Evolutionary conservation across 2,329 filamentous ascomycete species (phyloP), one percentile per base, ranked within the genome.

Genomic region (Fusarium protoensiforme): DNA sequence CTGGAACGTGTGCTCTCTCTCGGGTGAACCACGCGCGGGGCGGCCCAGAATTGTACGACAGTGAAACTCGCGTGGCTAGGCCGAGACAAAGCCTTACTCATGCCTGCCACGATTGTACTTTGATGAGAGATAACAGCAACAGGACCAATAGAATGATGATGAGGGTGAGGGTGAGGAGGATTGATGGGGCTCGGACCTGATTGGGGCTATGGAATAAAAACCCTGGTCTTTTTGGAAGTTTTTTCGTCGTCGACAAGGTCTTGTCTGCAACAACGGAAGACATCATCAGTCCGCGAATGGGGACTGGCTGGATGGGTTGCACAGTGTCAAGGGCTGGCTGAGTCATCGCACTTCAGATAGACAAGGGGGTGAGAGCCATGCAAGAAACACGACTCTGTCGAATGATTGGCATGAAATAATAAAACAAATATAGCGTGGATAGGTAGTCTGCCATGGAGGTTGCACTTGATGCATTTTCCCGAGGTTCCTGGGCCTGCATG

Each of bases 1-100:
- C 33, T 59, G 62, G 70, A 71, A 73, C 31, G 51, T 35, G 51
- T 70, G 66, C 27, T 22, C 51, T 70, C 56, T 60, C 43, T 48
- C 39, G 18, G 24, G 48, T 58, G 24, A 24, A 39, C 54, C 41
- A 64, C 14, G 64, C 61, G 57, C 27, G 59, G 41, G 33, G 51
- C 29, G 29, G 36, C 39, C 14, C 36, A 66, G 43, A 46, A 48
- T 53, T 51, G 67, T 38, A 14, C 20, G 43, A 53, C 43, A 54
- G 59, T 71, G 61, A 67, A 67, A 69, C 69, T 65, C 69, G 70
- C 65, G 65, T 74, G 73, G 72, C 75, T 56, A 59, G 58, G 64
- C 73, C 65, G 73, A 77, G 73, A 77, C 61, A 74, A 38, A 39
- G 41, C 43, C 38, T 38, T 54, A 43, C 39, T 51, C 24, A 51